These are phyloP conservation scores for Hericium coralloides DNA, from an alignment of 768 basidiomycete species.

Conservation along the genomic window DNA sequence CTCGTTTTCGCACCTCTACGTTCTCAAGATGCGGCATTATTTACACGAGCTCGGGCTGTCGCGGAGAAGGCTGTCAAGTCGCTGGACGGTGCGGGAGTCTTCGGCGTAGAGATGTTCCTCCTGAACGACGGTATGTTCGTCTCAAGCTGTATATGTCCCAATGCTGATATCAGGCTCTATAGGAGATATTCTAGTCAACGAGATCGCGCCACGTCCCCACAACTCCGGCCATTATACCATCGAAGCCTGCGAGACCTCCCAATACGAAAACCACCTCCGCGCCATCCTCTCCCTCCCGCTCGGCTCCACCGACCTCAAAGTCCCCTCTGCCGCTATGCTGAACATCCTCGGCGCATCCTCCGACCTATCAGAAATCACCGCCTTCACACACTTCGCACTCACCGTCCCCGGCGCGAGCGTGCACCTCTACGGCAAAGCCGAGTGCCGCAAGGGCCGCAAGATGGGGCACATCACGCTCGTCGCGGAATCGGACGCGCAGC, in stretches of 20 bases:
- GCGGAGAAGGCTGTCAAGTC: constrained; percentile 77
- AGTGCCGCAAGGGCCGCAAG: constrained; percentile 84
- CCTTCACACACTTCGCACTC: constrained; percentile 52
- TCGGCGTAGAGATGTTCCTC: constrained; percentile 98
- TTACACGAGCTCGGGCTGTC: constrained; percentile 51
- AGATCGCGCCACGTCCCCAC: constrained; percentile 96
- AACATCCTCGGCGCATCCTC: constrained; percentile 86
- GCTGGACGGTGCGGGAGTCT: constrained; percentile 84
- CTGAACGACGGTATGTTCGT: constrained; percentile 63
- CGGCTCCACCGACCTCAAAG: constrained; percentile 81
- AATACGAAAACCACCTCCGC: constrained; percentile 95
- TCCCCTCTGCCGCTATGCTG: constrained; percentile 85
- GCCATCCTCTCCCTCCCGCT: constrained; percentile 87
- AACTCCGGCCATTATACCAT: constrained; percentile 99
- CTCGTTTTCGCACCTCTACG: constrained; percentile 87
- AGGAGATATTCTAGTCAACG: constrained; percentile 84
- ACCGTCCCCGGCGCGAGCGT: constrained; percentile 64
- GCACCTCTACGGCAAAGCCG: constrained; percentile 93
- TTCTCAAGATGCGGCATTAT: constrained; percentile 42
- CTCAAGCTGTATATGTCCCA: neutral
- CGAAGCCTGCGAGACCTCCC: constrained; percentile 93
- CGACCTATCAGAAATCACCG: constrained; percentile 48
- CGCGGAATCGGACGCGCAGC: constrained; percentile 69
- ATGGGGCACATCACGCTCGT: constrained; percentile 97
- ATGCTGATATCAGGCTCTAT: neutral